These are phyloP conservation scores for Elasticomyces elasticus DNA, from an alignment of 495 filamentous ascomycete genomes.

Conservation along the genomic window DNA sequence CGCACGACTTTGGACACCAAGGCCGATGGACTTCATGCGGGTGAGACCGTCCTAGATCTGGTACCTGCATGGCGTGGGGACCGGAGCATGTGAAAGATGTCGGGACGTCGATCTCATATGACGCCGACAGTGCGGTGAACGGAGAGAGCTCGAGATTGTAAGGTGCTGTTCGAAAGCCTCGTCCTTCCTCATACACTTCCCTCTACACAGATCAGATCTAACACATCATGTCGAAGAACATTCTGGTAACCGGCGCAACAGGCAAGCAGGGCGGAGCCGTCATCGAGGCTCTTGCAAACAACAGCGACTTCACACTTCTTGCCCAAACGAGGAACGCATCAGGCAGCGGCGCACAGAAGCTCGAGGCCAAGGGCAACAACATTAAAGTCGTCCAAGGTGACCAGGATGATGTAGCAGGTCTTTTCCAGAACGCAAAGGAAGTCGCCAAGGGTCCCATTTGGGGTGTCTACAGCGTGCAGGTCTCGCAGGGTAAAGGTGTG, in stretches of 20 bases:
- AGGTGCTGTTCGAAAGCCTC: too few relatives aligned
- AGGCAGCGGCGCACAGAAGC: conserved; percentile 43
- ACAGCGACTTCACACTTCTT: conserved; percentile 48
- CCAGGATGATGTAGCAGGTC: conserved; percentile 38
- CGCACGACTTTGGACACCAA: too few relatives aligned
- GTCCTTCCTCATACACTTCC: too few relatives aligned
- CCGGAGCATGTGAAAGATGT: background rate
- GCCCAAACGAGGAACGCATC: conserved; percentile 55
- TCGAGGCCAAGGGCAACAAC: conserved; percentile 37
- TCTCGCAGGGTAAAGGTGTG: conserved; percentile 40
- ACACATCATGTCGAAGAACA: conserved; percentile 25
- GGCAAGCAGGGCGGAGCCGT: conserved; percentile 61
- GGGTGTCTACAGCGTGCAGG: conserved; percentile 29
- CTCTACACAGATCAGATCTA: background rate
- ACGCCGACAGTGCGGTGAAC: background rate
- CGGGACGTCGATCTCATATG: background rate
- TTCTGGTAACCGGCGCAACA: conserved; percentile 61
- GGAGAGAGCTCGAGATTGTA: too few relatives aligned
- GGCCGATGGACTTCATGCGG: too few relatives aligned
- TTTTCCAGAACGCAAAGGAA: conserved; percentile 43
- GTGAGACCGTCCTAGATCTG: background rate
- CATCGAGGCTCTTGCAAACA: conserved; percentile 45
- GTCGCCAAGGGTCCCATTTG: conserved; percentile 34
- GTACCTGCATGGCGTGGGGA: background rate
- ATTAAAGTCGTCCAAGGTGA: conserved; percentile 51